Conservation (phyloP, 805 yeast genomes). For the Gaillardinia entomophila region DNA sequence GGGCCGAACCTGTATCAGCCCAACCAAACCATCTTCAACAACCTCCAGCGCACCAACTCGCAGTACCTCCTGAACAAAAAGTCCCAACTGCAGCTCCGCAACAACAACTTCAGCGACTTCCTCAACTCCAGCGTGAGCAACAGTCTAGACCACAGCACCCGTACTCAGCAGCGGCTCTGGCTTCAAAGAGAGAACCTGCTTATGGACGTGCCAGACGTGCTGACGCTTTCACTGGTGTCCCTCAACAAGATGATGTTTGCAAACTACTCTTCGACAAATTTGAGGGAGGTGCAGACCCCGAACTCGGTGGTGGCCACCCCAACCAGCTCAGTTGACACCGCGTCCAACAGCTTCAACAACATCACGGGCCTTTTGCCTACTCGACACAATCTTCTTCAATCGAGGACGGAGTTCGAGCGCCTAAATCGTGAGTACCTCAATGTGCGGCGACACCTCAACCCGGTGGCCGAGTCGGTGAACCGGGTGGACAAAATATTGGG, state of each 20-base stretch:
- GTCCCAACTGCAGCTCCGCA: constrained; percentile 10
- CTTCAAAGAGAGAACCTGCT: constrained; percentile 71
- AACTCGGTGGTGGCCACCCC: not conserved
- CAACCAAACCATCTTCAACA: constrained; percentile 35
- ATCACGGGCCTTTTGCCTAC: constrained; percentile 23
- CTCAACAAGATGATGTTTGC: constrained; percentile 36
- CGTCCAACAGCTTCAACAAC: constrained; percentile 9
- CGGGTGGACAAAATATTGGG: constrained; percentile 33
- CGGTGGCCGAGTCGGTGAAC: constrained; percentile 57
- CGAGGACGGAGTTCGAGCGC: constrained; percentile 73
- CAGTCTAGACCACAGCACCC: constrained; percentile 37
- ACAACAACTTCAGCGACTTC: constrained; percentile 30
- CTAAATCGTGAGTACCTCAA: constrained; percentile 68
- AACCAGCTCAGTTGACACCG: constrained; percentile 1
- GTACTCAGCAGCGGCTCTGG: constrained; percentile 85
- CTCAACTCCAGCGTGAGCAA: constrained; percentile 10
- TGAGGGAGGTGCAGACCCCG: constrained; percentile 6
- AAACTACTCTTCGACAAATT: constrained; percentile 17
- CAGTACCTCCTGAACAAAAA: constrained; percentile 24
- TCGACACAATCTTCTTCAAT: constrained; percentile 46
- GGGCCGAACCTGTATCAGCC: constrained; percentile 30
- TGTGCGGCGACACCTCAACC: constrained; percentile 65
- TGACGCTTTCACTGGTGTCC: constrained; percentile 35
- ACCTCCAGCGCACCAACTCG: constrained; percentile 33
- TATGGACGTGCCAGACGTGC: constrained; percentile 42